Evolutionary conservation across 495 filamentous ascomycete genomes (phyloP), one percentile per base, ranked within the genome.

Genomic region (Hypomontagnella monticulosa): DNA sequence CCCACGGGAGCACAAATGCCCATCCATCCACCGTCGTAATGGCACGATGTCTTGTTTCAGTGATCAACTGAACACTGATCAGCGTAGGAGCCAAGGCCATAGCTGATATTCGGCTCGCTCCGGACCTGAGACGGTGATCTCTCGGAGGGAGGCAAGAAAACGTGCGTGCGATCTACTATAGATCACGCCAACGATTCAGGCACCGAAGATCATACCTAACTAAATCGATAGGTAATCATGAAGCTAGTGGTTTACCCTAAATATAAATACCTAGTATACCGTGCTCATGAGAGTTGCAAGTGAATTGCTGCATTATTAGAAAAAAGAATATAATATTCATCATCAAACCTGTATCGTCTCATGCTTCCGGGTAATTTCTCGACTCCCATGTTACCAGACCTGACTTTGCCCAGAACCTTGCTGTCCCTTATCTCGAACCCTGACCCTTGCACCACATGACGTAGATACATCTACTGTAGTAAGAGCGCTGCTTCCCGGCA

Each of bases 401-500:
- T 46, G 30, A 5, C 27, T 47, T 33, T 50, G n/a, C n/a, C n/a
- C n/a, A n/a, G n/a, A 34, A 51, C 52, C 44, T 18, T 55, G 41
- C 49, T 42, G 46, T 52, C 18, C 47, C 46, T 67, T 67, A 61
- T 60, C 57, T 61, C 4, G 16, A 38, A 27, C 57, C 38, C 50
- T 57, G 46, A 38, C 36, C 57, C 38, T 56, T 57, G 46, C 37
- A 19, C 52, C 51, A 61, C 57, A 67, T 61, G 57, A 67, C 63
- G 57, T 66, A 61, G 57, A 47, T 10, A 49, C 1, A 37, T 30
- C 23, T 27, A 2, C 23, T 27, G 32, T 38, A 51, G 32, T 40
- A 40, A 15, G 36, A 12, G 14, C 36, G 11, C 36, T 40, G 36
- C 3, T 12, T 15, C 36, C 14, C 11, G 3, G 6, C 6, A n/a